Evolutionary conservation across 2,329 filamentous ascomycete genomes (phyloP).

Genomic region (Arachnomyces sp.): DNA sequence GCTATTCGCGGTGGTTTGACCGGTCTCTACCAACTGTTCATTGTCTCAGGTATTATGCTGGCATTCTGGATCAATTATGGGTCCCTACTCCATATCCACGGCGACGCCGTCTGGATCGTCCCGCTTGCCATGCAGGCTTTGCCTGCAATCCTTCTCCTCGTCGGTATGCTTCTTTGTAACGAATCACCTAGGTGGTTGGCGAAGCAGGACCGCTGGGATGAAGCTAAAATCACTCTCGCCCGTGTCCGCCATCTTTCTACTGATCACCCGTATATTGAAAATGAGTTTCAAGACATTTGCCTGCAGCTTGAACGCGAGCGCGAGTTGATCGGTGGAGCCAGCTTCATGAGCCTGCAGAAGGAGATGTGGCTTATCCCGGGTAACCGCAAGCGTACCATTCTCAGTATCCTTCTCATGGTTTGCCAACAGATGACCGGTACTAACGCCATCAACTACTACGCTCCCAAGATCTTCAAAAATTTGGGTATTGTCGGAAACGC

Average conservation of each 20-base stretch:
- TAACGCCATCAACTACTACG: constrained; percentile 61
- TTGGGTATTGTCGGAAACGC: constrained; percentile 53
- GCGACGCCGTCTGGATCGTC: constrained; percentile 50
- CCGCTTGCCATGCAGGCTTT: constrained; percentile 59
- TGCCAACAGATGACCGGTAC: constrained; percentile 49
- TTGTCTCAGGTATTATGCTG: constrained; percentile 39
- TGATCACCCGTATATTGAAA: constrained; percentile 49
- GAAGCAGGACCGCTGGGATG: constrained; percentile 60
- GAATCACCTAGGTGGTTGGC: constrained; percentile 64
- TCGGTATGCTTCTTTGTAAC: constrained; percentile 56
- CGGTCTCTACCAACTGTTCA: constrained; percentile 55
- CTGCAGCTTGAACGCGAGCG: constrained; percentile 57
- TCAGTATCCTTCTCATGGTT: constrained; percentile 48
- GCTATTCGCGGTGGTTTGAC: constrained; percentile 54
- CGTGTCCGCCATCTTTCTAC: constrained; percentile 49
- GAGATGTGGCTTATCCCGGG: constrained; percentile 56
- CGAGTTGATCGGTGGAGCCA: constrained; percentile 46
- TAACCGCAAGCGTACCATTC: constrained; percentile 47
- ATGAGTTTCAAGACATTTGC: constrained; percentile 55
- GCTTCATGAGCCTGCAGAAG: constrained; percentile 51
- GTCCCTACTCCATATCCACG: constrained; percentile 39
- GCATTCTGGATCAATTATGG: constrained; percentile 51
- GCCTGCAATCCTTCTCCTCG: constrained; percentile 53
- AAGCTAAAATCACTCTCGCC: constrained; percentile 50
- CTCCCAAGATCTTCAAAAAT: constrained; percentile 60